Conservation (phyloP, 257 asterid species). For the Striga asiatica region DNA sequence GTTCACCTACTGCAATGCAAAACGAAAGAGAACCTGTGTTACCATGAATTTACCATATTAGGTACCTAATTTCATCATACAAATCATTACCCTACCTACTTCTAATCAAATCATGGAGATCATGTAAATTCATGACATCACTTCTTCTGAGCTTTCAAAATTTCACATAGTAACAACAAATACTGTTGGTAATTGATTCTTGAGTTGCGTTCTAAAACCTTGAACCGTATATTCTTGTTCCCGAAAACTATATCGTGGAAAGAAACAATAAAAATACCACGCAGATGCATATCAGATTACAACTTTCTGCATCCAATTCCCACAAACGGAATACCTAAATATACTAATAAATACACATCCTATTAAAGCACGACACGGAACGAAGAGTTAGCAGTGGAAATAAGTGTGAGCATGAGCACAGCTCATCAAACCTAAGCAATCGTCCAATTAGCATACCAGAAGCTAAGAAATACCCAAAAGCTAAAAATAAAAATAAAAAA, state of each 20-base stretch:
- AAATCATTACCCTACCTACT: neutral
- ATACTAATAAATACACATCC: neutral
- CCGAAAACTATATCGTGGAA: neutral
- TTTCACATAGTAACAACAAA: neutral
- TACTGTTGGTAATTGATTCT: constrained; percentile 1
- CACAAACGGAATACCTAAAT: neutral
- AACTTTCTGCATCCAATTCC: too few species aligned
- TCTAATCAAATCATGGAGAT: neutral
- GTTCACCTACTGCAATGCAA: neutral
- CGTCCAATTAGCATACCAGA: neutral
- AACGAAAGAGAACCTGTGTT: neutral
- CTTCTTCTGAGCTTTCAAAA: neutral
- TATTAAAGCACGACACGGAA: too few species aligned
- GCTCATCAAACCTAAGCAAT: too few species aligned
- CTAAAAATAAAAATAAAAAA: neutral
- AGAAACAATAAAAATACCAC: neutral
- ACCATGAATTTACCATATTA: neutral
- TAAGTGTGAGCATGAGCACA: too few species aligned
- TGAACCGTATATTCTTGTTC: neutral
- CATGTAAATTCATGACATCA: neutral
- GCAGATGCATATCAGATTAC: neutral
- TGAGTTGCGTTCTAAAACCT: constrained; percentile 9
- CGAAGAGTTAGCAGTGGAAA: too few species aligned
- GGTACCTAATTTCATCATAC: neutral
- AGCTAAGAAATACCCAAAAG: neutral